Evolutionary conservation across 1,139 yeast species (phyloP).

Genomic region (Debaryomycetaceae sp.): DNA sequence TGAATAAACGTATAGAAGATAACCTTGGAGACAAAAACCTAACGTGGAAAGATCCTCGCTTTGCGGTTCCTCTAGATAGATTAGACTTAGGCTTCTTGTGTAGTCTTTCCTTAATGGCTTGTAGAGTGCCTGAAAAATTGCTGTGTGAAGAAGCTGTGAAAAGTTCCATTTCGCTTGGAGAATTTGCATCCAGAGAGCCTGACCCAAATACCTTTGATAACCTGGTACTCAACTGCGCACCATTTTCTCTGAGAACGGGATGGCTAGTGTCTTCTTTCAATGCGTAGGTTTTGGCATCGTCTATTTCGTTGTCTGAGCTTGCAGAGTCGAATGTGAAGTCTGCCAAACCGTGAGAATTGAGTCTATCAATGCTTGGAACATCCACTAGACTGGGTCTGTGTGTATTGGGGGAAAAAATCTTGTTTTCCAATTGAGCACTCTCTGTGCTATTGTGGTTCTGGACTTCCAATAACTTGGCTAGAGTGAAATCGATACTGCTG

Average conservation of each 20-base stretch:
- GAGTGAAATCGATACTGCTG: background rate
- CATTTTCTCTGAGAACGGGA: background rate
- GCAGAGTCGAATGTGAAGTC: background rate
- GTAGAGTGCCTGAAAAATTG: slow-evolving; percentile 2
- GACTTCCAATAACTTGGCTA: slow-evolving; percentile 3
- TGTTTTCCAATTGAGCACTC: slow-evolving; percentile 18
- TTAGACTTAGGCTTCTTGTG: slow-evolving; percentile 3
- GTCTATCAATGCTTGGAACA: slow-evolving; percentile 18
- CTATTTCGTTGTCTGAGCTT: background rate
- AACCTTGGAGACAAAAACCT: slow-evolving; percentile 1
- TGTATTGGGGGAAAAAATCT: slow-evolving; percentile 24
- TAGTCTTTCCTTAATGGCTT: slow-evolving; percentile 2
- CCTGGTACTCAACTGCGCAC: background rate
- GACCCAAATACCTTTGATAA: background rate
- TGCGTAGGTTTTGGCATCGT: background rate
- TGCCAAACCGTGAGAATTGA: background rate
- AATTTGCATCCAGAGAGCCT: background rate
- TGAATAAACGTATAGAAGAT: slow-evolving; percentile 1
- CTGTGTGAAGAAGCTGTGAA: background rate
- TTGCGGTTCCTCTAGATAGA: background rate
- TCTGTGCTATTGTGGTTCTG: slow-evolving; percentile 6
- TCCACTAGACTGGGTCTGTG: slow-evolving; percentile 20
- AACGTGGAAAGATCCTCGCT: background rate
- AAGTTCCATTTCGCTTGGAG: background rate
- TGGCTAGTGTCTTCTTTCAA: background rate